These are phyloP conservation scores for Diaporthe nobilis DNA, from an alignment of 2,329 filamentous ascomycete species.

Conservation along the genomic window DNA sequence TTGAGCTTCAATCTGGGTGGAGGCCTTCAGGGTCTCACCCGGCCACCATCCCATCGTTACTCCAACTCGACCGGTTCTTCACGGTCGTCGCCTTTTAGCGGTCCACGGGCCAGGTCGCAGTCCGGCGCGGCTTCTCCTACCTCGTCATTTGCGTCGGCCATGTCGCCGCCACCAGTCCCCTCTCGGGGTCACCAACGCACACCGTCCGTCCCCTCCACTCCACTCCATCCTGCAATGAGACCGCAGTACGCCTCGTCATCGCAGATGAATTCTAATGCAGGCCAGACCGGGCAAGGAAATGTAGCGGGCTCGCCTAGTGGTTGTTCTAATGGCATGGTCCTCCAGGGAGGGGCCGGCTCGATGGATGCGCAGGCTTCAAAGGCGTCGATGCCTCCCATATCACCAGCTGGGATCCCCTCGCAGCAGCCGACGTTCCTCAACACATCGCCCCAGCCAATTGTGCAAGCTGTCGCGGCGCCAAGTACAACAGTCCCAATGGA, in stretches of 20 bases:
- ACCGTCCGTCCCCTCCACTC: conserved; percentile 42
- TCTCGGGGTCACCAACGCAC: conserved; percentile 40
- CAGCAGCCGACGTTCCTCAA: conserved; percentile 39
- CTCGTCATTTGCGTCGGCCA: conserved; percentile 40
- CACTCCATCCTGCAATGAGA: conserved; percentile 56
- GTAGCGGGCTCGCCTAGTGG: conserved; percentile 7
- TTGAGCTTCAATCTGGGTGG: conserved; percentile 42
- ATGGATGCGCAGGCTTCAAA: conserved; percentile 10
- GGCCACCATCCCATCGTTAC: conserved; percentile 41
- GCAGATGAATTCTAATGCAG: conserved; percentile 37
- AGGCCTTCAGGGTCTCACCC: conserved; percentile 41
- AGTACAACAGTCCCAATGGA: conserved; percentile 35
- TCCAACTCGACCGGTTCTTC: conserved; percentile 42
- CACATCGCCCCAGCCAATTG: conserved; percentile 31
- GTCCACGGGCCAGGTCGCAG: conserved; percentile 31
- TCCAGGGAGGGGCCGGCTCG: neutral
- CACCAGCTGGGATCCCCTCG: conserved; percentile 40
- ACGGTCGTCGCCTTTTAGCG: conserved; percentile 38
- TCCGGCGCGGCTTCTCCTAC: conserved; percentile 40
- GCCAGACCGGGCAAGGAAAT: conserved; percentile 25
- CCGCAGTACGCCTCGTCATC: conserved; percentile 47
- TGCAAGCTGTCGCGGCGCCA: conserved; percentile 34
- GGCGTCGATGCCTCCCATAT: conserved; percentile 36
- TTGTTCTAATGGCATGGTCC: neutral
- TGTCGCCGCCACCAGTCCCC: conserved; percentile 42